Evolutionary conservation across 75 land plant species (phyloP).

Genomic region (Sequoiadendron giganteum): DNA sequence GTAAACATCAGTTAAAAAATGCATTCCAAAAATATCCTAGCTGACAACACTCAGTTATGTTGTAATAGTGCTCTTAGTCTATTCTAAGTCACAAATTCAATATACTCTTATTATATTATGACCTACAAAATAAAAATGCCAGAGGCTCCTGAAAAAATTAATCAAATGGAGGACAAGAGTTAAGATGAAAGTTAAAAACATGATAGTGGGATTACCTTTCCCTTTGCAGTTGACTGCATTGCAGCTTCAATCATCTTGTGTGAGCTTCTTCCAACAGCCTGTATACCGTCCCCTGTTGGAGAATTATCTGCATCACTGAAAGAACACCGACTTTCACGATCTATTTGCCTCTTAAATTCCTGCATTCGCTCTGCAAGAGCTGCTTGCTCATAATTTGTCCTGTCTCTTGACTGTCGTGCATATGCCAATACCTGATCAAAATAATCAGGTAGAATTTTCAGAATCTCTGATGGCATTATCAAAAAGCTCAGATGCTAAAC

Average conservation of each 20-base stretch:
- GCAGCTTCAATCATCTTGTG: conserved; percentile 99
- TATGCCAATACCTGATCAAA: conserved; percentile 88
- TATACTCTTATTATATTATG: too few relatives aligned
- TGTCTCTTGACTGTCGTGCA: conserved; percentile 97
- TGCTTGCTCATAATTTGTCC: conserved; percentile 98
- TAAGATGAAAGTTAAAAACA: not conserved
- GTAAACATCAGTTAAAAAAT: not conserved
- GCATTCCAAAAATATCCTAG: not conserved
- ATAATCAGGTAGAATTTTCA: not conserved
- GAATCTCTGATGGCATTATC: not conserved
- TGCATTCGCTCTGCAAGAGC: conserved; percentile 98
- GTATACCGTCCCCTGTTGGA: conserved; percentile 96
- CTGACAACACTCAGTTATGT: not conserved
- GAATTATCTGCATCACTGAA: conserved; percentile 64
- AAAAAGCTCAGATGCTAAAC: not conserved
- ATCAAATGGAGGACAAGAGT: not conserved
- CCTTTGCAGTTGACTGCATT: conserved; percentile 90
- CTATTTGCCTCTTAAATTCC: conserved; percentile 91
- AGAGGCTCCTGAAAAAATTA: not conserved
- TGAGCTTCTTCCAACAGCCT: conserved; percentile 95
- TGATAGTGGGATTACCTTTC: conserved; percentile 58
- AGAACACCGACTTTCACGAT: conserved; percentile 77
- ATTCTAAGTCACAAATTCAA: not conserved
- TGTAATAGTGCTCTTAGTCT: not conserved
- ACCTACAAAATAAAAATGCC: too few relatives aligned